Evolutionary conservation across 2,329 filamentous ascomycete species (phyloP).

Genomic region (Beauveria australis): DNA sequence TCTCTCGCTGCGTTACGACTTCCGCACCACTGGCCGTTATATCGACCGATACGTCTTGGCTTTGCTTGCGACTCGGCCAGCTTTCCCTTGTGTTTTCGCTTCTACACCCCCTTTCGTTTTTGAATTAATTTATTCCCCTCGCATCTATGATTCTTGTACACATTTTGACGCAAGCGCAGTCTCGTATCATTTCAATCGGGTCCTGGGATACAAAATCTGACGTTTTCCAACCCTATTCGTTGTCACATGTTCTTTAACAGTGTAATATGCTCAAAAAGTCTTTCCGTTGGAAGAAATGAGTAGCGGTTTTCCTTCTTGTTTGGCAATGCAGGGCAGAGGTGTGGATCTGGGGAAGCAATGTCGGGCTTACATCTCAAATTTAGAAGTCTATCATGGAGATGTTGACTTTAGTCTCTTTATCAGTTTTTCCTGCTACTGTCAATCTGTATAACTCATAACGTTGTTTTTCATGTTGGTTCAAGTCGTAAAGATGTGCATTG

Average conservation of each 20-base stretch:
- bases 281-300: background rate
- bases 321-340: background rate
- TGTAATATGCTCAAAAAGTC: slow-evolving; percentile 1
- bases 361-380: background rate
- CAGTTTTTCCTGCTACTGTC: background rate
- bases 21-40: background rate
- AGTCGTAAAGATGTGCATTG: background rate
- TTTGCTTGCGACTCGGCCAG: background rate
- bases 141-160: slow-evolving; percentile 10
- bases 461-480: background rate
- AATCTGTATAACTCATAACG: background rate
- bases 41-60: background rate
- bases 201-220: slow-evolving; percentile 6
- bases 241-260: background rate
- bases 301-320: background rate
- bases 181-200: background rate
- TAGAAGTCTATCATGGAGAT: background rate
- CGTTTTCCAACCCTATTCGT: background rate
- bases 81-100: background rate
- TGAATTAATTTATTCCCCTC: slow-evolving; percentile 3
- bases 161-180: background rate
- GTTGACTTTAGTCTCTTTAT: background rate
- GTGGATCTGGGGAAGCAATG: background rate
- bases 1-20: background rate
- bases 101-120: background rate